phyloP scores from a whole-genome alignment of 73 alveolate genomes.

The Symbiodinium pilosum region DNA sequence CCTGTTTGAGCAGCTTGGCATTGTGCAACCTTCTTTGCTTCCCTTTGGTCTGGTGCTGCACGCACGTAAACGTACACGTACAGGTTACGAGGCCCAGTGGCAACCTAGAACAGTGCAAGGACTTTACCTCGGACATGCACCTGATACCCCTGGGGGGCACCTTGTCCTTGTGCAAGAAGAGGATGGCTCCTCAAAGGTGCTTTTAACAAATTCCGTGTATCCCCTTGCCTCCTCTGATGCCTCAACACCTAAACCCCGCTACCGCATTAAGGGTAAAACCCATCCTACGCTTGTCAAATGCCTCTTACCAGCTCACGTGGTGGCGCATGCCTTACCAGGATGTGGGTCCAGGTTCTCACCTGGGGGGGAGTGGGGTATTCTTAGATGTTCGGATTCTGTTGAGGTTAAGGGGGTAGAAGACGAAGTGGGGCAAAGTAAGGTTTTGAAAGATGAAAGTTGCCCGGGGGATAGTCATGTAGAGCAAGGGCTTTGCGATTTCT shows the following conservation, averaged over 20 bases:
- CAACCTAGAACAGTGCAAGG: neutral
- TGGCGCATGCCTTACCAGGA: neutral
- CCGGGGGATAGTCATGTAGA: neutral
- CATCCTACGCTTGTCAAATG: neutral
- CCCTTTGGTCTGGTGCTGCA: neutral
- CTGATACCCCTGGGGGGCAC: neutral
- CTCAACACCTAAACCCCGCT: neutral
- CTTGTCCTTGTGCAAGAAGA: neutral
- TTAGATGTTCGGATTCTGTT: neutral
- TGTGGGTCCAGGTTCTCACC: neutral
- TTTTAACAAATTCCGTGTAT: neutral
- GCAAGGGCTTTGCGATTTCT: neutral
- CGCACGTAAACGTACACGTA: neutral
- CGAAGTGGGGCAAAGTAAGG: neutral
- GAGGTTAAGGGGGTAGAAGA: neutral
- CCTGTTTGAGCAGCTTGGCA: neutral
- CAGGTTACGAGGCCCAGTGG: neutral
- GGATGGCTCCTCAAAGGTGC: neutral
- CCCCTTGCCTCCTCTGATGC: neutral
- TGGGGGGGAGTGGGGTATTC: neutral
- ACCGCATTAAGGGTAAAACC: neutral
- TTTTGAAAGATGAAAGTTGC: neutral
- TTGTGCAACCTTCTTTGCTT: neutral
- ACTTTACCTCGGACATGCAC: neutral
- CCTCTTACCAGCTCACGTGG: neutral